A percentile compares a stretch with the other conserved stretches of the same genome.
Conservation (phyloP, 2,329 filamentous ascomycete genomes). For the Juglanconis juglandina region DNA sequence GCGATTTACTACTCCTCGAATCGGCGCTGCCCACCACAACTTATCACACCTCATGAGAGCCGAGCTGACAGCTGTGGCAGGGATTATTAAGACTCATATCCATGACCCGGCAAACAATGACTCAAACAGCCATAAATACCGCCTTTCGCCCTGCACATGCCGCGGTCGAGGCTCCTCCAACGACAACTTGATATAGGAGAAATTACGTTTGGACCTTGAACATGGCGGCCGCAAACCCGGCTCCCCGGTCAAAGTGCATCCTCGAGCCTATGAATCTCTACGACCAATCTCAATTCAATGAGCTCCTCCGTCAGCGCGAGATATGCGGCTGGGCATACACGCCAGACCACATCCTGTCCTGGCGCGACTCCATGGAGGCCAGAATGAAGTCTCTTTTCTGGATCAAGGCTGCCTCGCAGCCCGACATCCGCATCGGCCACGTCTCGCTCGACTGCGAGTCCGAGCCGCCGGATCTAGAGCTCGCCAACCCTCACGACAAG, state of each 20-base stretch:
- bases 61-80: not conserved
- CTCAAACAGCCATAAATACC: not conserved
- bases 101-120: not conserved
- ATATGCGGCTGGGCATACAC: slow-evolving; percentile 16
- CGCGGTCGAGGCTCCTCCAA: no score
- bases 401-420: slow-evolving; percentile 8
- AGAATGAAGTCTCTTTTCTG: slow-evolving; percentile 11
- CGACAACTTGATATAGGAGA: no score
- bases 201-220: no score
- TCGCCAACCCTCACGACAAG: slow-evolving; percentile 12
- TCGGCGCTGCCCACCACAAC: no score
- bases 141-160: not conserved
- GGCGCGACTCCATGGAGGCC: slow-evolving; percentile 4
- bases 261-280: slow-evolving; percentile 15
- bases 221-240: not conserved
- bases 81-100: not conserved
- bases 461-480: slow-evolving; percentile 6
- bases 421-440: slow-evolving; percentile 10
- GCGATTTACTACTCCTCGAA: no score
- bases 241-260: slow-evolving; percentile 4
- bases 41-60: not conserved
- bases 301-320: slow-evolving; percentile 17
- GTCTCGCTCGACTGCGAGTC: slow-evolving; percentile 13
- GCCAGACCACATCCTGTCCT: not conserved
- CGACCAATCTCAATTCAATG: slow-evolving; percentile 14